These are phyloP conservation scores for Cadophora sp. DNA, from an alignment of 2,329 filamentous ascomycete species.

Conservation along the genomic window DNA sequence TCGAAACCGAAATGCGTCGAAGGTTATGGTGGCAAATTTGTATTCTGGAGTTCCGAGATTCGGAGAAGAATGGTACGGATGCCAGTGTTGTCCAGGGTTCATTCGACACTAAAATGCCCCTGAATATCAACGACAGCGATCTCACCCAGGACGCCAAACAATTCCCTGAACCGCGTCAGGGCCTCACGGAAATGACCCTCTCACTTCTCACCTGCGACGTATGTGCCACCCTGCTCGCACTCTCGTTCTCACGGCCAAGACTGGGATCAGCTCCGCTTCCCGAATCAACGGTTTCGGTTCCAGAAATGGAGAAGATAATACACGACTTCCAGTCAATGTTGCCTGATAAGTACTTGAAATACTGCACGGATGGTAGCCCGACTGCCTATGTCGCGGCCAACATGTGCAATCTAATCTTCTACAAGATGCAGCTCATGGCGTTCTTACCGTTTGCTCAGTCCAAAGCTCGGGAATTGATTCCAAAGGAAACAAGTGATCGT, in stretches of 20 bases:
- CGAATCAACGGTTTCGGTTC: background rate
- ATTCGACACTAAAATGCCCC: conserved; percentile 49
- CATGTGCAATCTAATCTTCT: conserved; percentile 13
- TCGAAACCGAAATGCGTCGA: conserved; percentile 64
- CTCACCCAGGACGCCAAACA: conserved; percentile 55
- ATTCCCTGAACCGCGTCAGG: conserved; percentile 55
- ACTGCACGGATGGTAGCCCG: conserved; percentile 13
- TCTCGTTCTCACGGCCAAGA: background rate
- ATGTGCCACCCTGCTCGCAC: background rate
- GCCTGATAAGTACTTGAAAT: conserved; percentile 12
- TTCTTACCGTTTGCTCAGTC: conserved; percentile 15
- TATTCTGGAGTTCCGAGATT: conserved; percentile 62
- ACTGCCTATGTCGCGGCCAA: conserved; percentile 12
- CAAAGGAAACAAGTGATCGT: conserved; percentile 16
- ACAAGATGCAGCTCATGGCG: conserved; percentile 13
- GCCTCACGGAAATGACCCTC: conserved; percentile 60
- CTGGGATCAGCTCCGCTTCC: background rate
- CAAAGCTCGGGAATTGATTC: background rate
- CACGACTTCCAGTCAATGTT: conserved; percentile 4
- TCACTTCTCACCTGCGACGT: conserved; percentile 39
- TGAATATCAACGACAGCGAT: conserved; percentile 64
- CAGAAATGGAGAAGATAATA: conserved; percentile 10
- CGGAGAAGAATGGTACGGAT: conserved; percentile 47
- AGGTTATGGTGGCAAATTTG: conserved; percentile 66
- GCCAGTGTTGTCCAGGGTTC: background rate